These are phyloP conservation scores for Coemansia sp. DNA, from an alignment of 192 early-diverging fungal species.

Conservation along the genomic window DNA sequence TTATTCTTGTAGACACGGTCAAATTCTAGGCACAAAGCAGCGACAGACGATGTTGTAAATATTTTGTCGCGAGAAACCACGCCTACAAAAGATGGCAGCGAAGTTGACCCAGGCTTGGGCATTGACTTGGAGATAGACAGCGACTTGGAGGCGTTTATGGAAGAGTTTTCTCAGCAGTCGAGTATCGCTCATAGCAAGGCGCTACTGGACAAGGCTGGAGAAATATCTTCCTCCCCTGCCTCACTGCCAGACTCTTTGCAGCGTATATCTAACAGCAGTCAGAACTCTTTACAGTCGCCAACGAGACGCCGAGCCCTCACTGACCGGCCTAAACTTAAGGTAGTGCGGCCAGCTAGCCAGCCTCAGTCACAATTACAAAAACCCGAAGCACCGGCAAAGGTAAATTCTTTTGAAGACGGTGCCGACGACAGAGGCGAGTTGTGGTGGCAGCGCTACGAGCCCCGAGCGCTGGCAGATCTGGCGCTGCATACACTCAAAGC, in stretches of 20 bases:
- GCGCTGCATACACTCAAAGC: slow-evolving; percentile 59
- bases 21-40: not conserved
- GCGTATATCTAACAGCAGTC: not conserved
- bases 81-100: not conserved
- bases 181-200: not conserved
- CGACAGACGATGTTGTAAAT: not conserved
- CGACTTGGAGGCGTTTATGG: slow-evolving; percentile 45
- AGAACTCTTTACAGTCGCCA: not conserved
- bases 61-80: slow-evolving; percentile 20
- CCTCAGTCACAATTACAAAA: not conserved
- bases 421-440: slow-evolving; percentile 21
- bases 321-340: slow-evolving; percentile 33
- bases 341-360: not conserved
- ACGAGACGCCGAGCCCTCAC: slow-evolving; percentile 35
- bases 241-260: not conserved
- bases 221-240: not conserved
- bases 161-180: slow-evolving; percentile 20
- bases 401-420: not conserved
- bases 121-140: slow-evolving; percentile 39
- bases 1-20: slow-evolving; percentile 3
- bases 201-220: not conserved
- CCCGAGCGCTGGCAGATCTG: slow-evolving; percentile 39
- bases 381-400: not conserved
- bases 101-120: slow-evolving; percentile 21
- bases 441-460: slow-evolving; percentile 54